Percentiles rank a stretch among this genome's conserved stretches.
phyloP scores from a whole-genome alignment of 345 rosid genomes.

The Sisymbrium altissimum region DNA sequence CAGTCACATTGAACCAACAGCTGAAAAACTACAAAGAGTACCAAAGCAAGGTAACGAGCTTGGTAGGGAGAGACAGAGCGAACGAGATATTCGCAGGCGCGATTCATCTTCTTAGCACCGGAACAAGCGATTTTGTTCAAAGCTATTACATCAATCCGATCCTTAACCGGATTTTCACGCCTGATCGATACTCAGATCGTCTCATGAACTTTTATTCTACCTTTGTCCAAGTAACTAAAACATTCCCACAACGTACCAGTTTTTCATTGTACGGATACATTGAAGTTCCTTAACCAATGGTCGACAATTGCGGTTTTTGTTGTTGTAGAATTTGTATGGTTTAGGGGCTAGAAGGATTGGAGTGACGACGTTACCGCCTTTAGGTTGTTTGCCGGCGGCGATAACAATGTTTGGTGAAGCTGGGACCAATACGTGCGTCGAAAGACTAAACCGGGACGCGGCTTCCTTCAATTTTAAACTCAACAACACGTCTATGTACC shows the following conservation, averaged over 20 bases:
- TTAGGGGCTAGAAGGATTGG: constrained; percentile 84
- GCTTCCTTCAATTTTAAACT: constrained; percentile 71
- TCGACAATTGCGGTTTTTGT: neutral
- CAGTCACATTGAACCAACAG: constrained; percentile 64
- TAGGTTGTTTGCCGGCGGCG: constrained; percentile 83
- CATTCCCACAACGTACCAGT: neutral
- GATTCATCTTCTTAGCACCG: constrained; percentile 63
- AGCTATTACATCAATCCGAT: constrained; percentile 87
- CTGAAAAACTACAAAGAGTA: constrained; percentile 64
- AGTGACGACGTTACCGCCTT: constrained; percentile 75
- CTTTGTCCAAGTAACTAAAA: constrained; percentile 54
- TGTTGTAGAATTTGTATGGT: constrained; percentile 44
- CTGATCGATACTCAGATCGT: constrained; percentile 67
- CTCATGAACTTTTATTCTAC: constrained; percentile 51
- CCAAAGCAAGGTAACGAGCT: constrained; percentile 43
- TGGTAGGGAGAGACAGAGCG: constrained; percentile 63
- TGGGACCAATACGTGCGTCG: constrained; percentile 52
- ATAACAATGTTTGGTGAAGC: constrained; percentile 56
- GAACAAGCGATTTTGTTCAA: constrained; percentile 81
- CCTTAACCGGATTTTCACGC: constrained; percentile 56
- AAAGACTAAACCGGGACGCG: constrained; percentile 52
- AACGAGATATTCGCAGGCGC: constrained; percentile 55
- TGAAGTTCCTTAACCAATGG: neutral
- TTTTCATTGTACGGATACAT: neutral
- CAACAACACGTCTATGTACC: constrained; percentile 56